These are phyloP conservation scores for Myriosclerotinia scirpicola DNA, from an alignment of 2,329 filamentous ascomycete genomes.

Conservation along the genomic window DNA sequence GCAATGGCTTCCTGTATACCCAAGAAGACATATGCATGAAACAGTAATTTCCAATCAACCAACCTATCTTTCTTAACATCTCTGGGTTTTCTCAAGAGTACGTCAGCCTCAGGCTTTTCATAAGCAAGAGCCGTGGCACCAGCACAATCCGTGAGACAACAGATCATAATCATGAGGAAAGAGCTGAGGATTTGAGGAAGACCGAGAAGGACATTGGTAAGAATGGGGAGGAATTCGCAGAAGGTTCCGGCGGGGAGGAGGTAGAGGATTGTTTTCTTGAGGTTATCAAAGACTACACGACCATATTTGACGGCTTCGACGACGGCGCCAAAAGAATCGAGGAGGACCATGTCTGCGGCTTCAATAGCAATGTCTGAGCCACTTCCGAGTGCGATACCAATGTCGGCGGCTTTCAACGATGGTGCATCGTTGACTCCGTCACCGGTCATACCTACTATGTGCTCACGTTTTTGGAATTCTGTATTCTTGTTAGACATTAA, in stretches of 20 bases:
- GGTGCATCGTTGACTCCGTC: constrained; percentile 53
- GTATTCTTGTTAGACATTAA: not conserved
- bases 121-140: constrained; percentile 72
- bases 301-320: constrained; percentile 72
- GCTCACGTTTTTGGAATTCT: constrained; percentile 50
- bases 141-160: constrained; percentile 72
- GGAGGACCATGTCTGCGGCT: constrained; percentile 60
- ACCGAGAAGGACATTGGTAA: constrained; percentile 59
- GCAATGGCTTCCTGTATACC: constrained; percentile 60
- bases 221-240: constrained; percentile 58
- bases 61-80: constrained; percentile 68
- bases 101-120: constrained; percentile 73
- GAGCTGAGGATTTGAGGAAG: constrained; percentile 58
- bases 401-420: constrained; percentile 61
- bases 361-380: constrained; percentile 63
- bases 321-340: constrained; percentile 70
- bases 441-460: constrained; percentile 55
- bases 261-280: constrained; percentile 67
- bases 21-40: constrained; percentile 70
- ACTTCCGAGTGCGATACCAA: constrained; percentile 60
- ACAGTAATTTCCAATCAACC: constrained; percentile 68
- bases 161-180: constrained; percentile 51
- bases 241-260: constrained; percentile 59
- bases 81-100: constrained; percentile 66
- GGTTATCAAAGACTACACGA: constrained; percentile 74